Percentiles rank a stretch among this genome's conserved stretches.
These are phyloP conservation scores for Pleurotus cornucopiae DNA, from an alignment of 768 basidiomycete genomes.

Conservation along the genomic window DNA sequence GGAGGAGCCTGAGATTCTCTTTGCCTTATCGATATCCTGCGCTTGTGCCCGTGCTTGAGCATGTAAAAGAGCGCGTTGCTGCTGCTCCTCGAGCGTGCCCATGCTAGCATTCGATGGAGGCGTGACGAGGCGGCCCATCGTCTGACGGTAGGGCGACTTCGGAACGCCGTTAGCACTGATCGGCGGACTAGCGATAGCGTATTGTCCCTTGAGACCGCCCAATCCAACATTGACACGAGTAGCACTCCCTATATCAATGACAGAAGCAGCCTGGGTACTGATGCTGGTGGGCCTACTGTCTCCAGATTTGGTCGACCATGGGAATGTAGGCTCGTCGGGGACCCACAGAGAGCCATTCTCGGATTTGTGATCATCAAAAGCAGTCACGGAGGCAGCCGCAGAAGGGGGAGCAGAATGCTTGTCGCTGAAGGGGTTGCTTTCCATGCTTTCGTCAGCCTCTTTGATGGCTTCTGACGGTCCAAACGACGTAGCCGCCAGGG, in stretches of 20 bases:
- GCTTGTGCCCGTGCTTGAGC: constrained; percentile 58
- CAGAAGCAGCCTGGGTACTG: constrained; percentile 57
- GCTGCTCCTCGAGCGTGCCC: constrained; percentile 57
- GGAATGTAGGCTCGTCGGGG: constrained; percentile 32
- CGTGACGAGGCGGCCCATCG: constrained; percentile 58
- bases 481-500: constrained; percentile 68
- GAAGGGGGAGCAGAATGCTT: constrained; percentile 40
- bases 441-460: constrained; percentile 53
- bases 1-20: constrained; percentile 62
- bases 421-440: constrained; percentile 64
- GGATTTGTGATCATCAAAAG: constrained; percentile 28
- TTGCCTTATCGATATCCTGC: constrained; percentile 42
- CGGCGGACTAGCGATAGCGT: constrained; percentile 13
- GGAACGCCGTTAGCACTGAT: constrained; percentile 30
- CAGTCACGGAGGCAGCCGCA: constrained; percentile 35
- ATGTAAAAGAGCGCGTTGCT: constrained; percentile 56
- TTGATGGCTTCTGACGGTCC: constrained; percentile 60
- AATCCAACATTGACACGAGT: constrained; percentile 66
- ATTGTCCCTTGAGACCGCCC: constrained; percentile 22
- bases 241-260: constrained; percentile 58
- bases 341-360: constrained; percentile 28
- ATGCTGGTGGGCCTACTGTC: constrained; percentile 57
- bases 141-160: constrained; percentile 51
- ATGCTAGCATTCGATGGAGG: constrained; percentile 32
- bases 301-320: constrained; percentile 33